Conservation (phyloP, 2,329 filamentous ascomycete genomes). For the Diaporthe helianthi region DNA sequence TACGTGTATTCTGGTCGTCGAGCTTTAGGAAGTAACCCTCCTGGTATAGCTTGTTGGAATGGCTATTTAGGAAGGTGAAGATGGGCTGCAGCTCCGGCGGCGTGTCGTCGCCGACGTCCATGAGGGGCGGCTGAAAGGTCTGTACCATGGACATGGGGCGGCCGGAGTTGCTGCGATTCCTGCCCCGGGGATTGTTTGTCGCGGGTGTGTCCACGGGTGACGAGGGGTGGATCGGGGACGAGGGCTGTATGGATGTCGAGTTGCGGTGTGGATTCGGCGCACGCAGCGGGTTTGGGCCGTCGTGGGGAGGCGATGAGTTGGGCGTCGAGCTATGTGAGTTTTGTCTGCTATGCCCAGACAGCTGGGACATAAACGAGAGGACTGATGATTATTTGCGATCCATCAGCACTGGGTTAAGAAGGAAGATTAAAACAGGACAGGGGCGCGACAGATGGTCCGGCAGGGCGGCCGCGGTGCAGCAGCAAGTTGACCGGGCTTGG, state of each 20-base stretch:
- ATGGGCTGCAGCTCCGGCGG: conserved; percentile 93
- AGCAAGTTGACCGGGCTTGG: conserved; percentile 26
- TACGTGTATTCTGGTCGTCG: conserved; percentile 92
- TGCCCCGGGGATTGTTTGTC: conserved; percentile 50
- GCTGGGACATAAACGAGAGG: conserved; percentile 86
- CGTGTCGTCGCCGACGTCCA: conserved; percentile 85
- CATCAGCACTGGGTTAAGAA: conserved; percentile 31
- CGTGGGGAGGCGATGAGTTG: conserved; percentile 52
- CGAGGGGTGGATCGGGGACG: conserved; percentile 46
- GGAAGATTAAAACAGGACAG: conserved; percentile 25
- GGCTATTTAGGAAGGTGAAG: conserved; percentile 92
- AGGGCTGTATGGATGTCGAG: conserved; percentile 40
- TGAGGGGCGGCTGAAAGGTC: conserved; percentile 82
- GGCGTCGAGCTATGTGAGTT: conserved; percentile 53
- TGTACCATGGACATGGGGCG: conserved; percentile 87
- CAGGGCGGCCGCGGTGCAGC: conserved; percentile 22
- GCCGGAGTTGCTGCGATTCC: conserved; percentile 57
- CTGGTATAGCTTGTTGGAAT: conserved; percentile 95
- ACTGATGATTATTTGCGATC: conserved; percentile 58
- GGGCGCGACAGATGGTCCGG: conserved; percentile 15
- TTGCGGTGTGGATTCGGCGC: conserved; percentile 35
- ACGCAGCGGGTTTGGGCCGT: conserved; percentile 37
- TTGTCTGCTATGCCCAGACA: conserved; percentile 58
- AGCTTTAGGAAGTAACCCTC: conserved; percentile 98
- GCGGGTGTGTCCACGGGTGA: conserved; percentile 51